phyloP scores from a whole-genome alignment of 345 rosid genomes.

The Melaleuca alternifolia region DNA sequence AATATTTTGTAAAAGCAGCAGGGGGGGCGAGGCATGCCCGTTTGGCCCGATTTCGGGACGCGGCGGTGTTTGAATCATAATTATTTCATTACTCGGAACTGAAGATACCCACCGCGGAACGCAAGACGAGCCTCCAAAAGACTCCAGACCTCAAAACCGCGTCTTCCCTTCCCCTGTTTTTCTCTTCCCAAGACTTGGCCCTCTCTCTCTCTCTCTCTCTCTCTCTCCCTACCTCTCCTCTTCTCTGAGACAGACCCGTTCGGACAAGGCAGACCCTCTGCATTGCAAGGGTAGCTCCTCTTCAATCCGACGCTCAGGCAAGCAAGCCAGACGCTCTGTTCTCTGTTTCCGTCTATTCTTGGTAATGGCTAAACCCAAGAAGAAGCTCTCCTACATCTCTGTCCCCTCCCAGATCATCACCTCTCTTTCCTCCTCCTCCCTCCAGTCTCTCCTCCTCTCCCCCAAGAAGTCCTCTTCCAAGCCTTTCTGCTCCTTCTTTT shows the following conservation, averaged over 20 bases:
- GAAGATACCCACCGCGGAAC: too few species aligned
- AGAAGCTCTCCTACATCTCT: slow-evolving; percentile 37
- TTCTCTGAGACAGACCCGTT: neutral
- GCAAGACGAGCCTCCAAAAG: too few species aligned
- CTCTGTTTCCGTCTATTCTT: neutral
- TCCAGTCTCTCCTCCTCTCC: slow-evolving; percentile 51
- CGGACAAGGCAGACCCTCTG: neutral
- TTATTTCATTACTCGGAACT: too few species aligned
- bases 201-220: neutral
- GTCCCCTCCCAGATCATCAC: slow-evolving; percentile 51
- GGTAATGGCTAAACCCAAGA: slow-evolving; percentile 34
- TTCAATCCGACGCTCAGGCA: neutral
- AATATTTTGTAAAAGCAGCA: too few species aligned
- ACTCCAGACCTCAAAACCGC: neutral
- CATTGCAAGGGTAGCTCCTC: neutral
- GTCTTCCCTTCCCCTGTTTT: neutral
- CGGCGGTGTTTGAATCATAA: too few species aligned
- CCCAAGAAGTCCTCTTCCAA: slow-evolving; percentile 38
- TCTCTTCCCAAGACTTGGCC: neutral
- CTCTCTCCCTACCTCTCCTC: neutral
- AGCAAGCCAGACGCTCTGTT: neutral
- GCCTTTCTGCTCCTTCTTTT: slow-evolving; percentile 2
- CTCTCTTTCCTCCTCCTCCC: slow-evolving; percentile 47
- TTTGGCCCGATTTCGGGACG: too few species aligned
- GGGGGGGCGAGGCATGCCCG: too few species aligned